phyloP scores from a whole-genome alignment of 2,329 filamentous ascomycete genomes.

The Talaromyces islandicus region DNA sequence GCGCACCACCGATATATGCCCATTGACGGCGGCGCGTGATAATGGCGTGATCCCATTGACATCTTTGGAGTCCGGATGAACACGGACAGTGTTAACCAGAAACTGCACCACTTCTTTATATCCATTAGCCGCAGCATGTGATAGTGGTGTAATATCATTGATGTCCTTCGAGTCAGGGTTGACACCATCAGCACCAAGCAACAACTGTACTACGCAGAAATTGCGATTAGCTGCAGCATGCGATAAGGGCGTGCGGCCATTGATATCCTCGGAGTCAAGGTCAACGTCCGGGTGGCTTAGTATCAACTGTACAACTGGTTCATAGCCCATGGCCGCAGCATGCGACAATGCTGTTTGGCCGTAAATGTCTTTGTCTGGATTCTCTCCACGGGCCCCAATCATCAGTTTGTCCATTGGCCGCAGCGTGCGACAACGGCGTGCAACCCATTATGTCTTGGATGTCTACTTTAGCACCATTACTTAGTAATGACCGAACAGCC shows the following conservation, averaged over 20 bases:
- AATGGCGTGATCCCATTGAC: not conserved
- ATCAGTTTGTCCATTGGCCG: not conserved
- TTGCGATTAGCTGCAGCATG: not conserved
- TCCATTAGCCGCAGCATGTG: not conserved
- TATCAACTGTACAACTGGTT: not conserved
- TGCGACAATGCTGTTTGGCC: not conserved
- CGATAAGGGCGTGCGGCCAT: not conserved
- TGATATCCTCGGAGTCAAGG: not conserved
- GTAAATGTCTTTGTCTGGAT: not conserved
- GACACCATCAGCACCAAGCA: not conserved
- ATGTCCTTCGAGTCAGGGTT: not conserved
- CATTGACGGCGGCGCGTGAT: not conserved
- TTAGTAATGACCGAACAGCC: not conserved
- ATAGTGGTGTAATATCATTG: not conserved
- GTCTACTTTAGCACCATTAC: not conserved
- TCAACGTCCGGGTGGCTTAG: not conserved
- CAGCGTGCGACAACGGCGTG: not conserved
- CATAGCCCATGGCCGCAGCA: not conserved
- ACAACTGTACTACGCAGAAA: not conserved
- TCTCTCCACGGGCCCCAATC: not conserved
- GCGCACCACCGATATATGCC: not conserved
- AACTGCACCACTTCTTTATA: not conserved
- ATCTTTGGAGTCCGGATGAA: not conserved
- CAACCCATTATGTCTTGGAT: not conserved
- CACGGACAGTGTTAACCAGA: not conserved